Percentiles rank a stretch among this genome's conserved stretches.
These are phyloP conservation scores for Penicillium hesseltinei DNA, from an alignment of 2,329 filamentous ascomycete species.

Conservation along the genomic window DNA sequence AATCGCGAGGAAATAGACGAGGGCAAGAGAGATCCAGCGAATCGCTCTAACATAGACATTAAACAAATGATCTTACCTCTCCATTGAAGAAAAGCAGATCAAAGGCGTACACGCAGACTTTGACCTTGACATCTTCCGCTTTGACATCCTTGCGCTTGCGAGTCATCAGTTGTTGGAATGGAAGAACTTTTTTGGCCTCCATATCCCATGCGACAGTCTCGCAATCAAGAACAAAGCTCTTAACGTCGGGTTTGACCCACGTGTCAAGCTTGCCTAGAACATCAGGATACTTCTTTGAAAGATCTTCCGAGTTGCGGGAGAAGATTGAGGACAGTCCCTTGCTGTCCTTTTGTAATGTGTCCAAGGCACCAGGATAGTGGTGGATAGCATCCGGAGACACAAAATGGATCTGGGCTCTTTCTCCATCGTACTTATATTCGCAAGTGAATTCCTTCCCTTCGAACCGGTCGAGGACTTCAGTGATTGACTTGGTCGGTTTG, in stretches of 20 bases:
- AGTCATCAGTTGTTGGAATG: constrained; percentile 98
- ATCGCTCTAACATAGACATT: not conserved
- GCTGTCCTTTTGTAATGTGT: constrained; percentile 63
- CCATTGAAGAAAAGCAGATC: constrained; percentile 93
- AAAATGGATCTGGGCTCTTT: constrained; percentile 97
- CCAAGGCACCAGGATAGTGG: constrained; percentile 63
- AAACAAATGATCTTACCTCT: constrained; percentile 50
- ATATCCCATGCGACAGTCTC: constrained; percentile 97
- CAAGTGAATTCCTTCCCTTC: constrained; percentile 95
- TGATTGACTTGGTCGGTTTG: constrained; percentile 97
- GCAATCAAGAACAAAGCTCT: constrained; percentile 96
- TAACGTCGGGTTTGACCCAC: constrained; percentile 87
- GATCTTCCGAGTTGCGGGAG: constrained; percentile 92
- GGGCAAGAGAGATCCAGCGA: not conserved
- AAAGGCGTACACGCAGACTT: constrained; percentile 96
- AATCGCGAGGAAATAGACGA: not conserved
- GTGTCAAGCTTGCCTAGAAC: constrained; percentile 81
- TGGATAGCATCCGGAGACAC: constrained; percentile 76
- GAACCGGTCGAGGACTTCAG: constrained; percentile 93
- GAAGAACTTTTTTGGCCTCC: constrained; percentile 90
- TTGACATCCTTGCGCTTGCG: constrained; percentile 97
- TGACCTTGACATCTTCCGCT: constrained; percentile 89
- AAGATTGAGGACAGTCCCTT: constrained; percentile 87
- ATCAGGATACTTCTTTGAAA: constrained; percentile 97
- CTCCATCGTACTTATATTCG: constrained; percentile 98